These are phyloP conservation scores for Mycogone perniciosa DNA, from an alignment of 2,329 filamentous ascomycete species.

Conservation along the genomic window DNA sequence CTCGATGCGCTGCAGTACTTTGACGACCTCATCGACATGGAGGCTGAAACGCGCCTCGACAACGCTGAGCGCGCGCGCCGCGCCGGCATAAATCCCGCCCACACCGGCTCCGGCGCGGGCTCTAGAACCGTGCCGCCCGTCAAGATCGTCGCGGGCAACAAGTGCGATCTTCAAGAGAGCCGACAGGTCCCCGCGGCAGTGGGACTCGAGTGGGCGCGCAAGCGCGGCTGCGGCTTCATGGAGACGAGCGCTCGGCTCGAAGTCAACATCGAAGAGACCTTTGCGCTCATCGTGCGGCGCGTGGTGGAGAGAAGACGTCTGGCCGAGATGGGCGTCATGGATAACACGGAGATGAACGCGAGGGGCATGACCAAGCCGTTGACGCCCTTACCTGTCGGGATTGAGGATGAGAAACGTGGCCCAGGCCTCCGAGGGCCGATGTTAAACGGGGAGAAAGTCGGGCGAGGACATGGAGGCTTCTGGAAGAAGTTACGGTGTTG, in stretches of 20 bases:
- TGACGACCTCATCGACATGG: conserved; percentile 78
- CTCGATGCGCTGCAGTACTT: conserved; percentile 71
- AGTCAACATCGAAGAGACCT: conserved; percentile 87
- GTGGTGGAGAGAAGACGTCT: conserved; percentile 52
- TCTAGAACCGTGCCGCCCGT: conserved; percentile 59
- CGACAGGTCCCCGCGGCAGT: conserved; percentile 62
- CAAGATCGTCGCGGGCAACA: conserved; percentile 81
- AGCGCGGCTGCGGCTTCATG: conserved; percentile 75
- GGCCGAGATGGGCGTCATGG: conserved; percentile 41
- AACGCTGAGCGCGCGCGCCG: conserved; percentile 48
- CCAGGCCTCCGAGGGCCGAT: conserved; percentile 39
- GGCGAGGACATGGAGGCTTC: conserved; percentile 40
- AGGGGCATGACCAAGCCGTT: conserved; percentile 53
- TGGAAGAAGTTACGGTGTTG: conserved; percentile 53
- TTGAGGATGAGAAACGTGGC: conserved; percentile 38
- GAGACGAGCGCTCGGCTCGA: conserved; percentile 78
- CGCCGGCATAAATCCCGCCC: conserved; percentile 31
- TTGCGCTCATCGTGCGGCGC: conserved; percentile 61
- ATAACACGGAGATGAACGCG: conserved; percentile 39
- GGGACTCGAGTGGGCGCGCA: conserved; percentile 72
- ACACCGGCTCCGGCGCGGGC: conserved; percentile 26
- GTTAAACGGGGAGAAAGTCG: conserved; percentile 37
- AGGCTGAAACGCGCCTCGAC: conserved; percentile 63
- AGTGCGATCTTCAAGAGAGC: conserved; percentile 70
- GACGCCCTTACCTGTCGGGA: conserved; percentile 42